These are phyloP conservation scores for Backusella australiensis DNA, from an alignment of 192 early-diverging fungal species.

Conservation along the genomic window DNA sequence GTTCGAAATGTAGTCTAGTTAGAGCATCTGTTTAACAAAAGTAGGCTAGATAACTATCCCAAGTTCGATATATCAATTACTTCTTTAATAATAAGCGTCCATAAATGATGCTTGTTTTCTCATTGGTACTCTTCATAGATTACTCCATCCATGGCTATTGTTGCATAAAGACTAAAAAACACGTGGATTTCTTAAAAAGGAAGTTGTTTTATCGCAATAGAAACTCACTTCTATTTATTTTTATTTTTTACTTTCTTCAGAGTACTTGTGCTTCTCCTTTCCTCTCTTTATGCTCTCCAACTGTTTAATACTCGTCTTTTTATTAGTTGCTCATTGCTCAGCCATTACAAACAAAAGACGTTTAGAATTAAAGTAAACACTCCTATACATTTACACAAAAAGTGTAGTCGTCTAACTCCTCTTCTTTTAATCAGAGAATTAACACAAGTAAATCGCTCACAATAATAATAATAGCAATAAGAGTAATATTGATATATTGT, in stretches of 20 bases:
- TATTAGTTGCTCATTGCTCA: background rate
- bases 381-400: background rate
- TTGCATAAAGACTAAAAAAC: too few species aligned
- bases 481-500: background rate
- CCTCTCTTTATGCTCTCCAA: background rate
- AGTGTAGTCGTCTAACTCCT: background rate
- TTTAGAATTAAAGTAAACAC: slow-evolving; percentile 18
- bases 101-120: too few species aligned
- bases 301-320: background rate
- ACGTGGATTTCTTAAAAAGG: too few species aligned
- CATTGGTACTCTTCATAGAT: background rate
- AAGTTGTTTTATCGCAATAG: too few species aligned
- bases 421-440: slow-evolving; percentile 1
- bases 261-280: background rate
- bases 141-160: too few species aligned
- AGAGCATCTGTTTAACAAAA: too few species aligned
- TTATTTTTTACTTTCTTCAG: background rate
- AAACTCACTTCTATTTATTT: too few species aligned
- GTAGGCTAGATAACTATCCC: too few species aligned
- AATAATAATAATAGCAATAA: background rate
- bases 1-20: too few species aligned
- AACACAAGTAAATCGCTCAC: slow-evolving; percentile 10
- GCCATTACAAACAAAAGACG: slow-evolving; percentile 18
- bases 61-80: too few species aligned
- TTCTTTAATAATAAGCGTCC: too few species aligned